Evolutionary conservation across 495 filamentous ascomycete genomes (phyloP).

Genomic region (Penicillium bovifimosum): DNA sequence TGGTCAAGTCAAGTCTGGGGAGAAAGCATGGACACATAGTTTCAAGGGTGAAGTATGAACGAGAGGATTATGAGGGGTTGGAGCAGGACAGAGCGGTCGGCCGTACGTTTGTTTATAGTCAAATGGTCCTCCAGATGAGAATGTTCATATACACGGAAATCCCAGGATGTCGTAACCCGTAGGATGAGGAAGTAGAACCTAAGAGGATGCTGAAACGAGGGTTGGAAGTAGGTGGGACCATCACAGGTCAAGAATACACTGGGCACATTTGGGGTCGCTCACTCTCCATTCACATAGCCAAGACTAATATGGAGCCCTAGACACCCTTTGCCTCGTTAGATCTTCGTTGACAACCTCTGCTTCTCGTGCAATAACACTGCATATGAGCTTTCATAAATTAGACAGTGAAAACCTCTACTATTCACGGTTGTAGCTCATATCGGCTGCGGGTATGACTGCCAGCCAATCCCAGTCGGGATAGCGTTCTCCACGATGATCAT

Average conservation of each 20-base stretch:
- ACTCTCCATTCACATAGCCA: too few relatives aligned
- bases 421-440: background rate
- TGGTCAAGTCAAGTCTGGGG: background rate
- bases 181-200: background rate
- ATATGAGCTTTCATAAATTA: too few relatives aligned
- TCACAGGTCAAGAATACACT: too few relatives aligned
- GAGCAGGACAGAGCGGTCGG: conserved; percentile 7
- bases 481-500: background rate
- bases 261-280: too few relatives aligned
- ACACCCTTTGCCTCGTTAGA: too few relatives aligned
- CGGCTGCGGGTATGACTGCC: conserved; percentile 11
- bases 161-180: background rate
- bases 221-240: background rate
- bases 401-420: background rate
- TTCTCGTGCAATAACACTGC: too few relatives aligned
- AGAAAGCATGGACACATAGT: background rate
- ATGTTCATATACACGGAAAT: background rate
- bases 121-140: background rate
- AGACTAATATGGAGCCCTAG: too few relatives aligned
- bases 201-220: background rate
- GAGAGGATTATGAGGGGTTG: background rate
- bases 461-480: conserved; percentile 16
- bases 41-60: conserved; percentile 1
- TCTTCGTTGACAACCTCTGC: too few relatives aligned
- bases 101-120: conserved; percentile 7